Evolutionary conservation across 169 alveolate genomes (phyloP).

Genomic region (Babesia gibsoni): DNA sequence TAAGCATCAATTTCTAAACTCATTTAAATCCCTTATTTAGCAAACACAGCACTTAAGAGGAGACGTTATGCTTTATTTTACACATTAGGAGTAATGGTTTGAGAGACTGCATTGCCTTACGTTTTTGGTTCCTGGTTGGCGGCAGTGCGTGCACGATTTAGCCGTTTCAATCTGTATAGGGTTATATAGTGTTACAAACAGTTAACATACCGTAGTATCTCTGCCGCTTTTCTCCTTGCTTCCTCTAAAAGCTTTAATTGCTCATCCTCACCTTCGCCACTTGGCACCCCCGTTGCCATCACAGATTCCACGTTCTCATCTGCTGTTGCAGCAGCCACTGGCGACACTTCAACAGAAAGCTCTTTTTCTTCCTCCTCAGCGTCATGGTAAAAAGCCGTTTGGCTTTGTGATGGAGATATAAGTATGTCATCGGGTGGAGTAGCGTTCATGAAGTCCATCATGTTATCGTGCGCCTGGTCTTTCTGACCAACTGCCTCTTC

Average conservation of each 20-base stretch:
- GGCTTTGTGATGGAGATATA: not conserved
- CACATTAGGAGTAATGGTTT: too few species aligned
- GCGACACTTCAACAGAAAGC: not conserved
- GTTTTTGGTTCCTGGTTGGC: too few species aligned
- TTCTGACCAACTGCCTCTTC: not conserved
- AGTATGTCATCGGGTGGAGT: constrained; percentile 29
- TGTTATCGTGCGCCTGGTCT: not conserved
- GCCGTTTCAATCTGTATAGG: constrained; percentile 7
- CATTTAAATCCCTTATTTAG: too few species aligned
- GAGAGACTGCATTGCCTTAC: too few species aligned
- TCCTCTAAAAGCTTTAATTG: constrained; percentile 45
- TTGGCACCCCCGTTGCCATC: not conserved
- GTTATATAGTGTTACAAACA: not conserved
- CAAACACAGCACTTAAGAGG: too few species aligned
- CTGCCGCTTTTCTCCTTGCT: constrained; percentile 63
- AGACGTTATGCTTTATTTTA: too few species aligned
- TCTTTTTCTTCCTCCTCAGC: not conserved
- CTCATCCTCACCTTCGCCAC: constrained; percentile 17
- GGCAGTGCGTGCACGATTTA: too few species aligned
- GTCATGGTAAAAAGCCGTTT: too few species aligned
- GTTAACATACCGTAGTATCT: constrained; percentile 52
- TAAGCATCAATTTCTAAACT: too few species aligned
- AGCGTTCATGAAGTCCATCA: constrained; percentile 38
- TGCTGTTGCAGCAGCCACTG: not conserved
- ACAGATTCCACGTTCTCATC: not conserved